Base-by-base conservation (phyloP, 345 rosid genomes). In the Aquilaria malaccensis region DNA sequence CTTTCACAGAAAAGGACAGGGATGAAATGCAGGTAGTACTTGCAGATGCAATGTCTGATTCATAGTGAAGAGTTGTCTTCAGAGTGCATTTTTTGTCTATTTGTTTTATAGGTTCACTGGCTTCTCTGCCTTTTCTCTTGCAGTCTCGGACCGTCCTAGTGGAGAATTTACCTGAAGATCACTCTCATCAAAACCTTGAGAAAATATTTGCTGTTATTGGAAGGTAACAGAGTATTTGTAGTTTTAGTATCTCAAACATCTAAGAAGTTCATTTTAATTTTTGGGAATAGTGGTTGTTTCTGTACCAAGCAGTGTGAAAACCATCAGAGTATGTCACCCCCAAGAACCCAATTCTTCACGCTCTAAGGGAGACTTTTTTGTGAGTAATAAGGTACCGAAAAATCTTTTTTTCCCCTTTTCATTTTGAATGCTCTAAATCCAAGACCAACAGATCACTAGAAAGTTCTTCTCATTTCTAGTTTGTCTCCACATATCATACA, bases 81-180 rank as follows among this genome's bases (percentile, higher is more conserved):
- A 4, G 43, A 30, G 9, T 4, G 52, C n/a, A 29, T 45, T 15
- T 22, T 55, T 51, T 12, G 30, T 60, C 37, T 30, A 10, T 51
- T 12, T 62, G 22, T 22, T 22, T 22, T 22, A 22, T 22, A 22
- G 22, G 22, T 22, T 22, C 22, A 22, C 22, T 22, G 22, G 52
- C 59, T 33, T 7, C n/a, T 43, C 52, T 54, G 50, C 13, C 12
- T 66, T 51, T 58, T 49, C 2, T 33, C 60, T 70, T 77, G 70
- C 70, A 93, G 97, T 82, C 85, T 52, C 79, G 95, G n/a, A 94
- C 86, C 12, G 92, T 94, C 61, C 85, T 83, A 52, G 96, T 71
- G 32, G 99, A 94, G 84, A 94, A 94, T 79, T 76, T 94, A 71
- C 99, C 99, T 37, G 99, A 94, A 54, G 99, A 94, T 82, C 95